Evolutionary conservation across 345 rosid species (phyloP), one percentile per base, ranked within the genome.

Genomic region (Balakata baccata): DNA sequence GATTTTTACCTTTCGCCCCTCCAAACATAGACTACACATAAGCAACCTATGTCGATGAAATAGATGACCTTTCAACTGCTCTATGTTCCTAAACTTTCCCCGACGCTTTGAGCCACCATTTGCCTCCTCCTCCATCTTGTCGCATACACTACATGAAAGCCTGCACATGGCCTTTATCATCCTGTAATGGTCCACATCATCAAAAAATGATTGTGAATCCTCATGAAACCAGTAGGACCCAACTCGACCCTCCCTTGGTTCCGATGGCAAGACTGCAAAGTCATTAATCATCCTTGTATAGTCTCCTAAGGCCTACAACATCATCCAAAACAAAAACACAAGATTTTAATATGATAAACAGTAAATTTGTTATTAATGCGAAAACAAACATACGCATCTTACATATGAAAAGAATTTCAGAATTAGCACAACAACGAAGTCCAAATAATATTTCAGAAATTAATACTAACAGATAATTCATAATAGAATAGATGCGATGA

Each of bases 141-240:
- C 99, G 70, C 99, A 96, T 18, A 80, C 89, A 77, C 88, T 87
- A 53, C 98, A 96, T 1, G 98, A 90, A 66, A 96, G 93, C 80
- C 88, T 90, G 80, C 99, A 96, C 99, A 93, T 96, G 11, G 96
- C 99, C 85, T 91, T 96, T 80, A 96, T 85, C 99, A 96, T 89
- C 85, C 81, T 90, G 82, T 96, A 96, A 52, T 96, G 97, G 73
- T 93, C 99, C 61, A 76, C 81, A 54, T 96, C 98, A 79, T 96
- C 97, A 76, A 96, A 96, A 81, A 90, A 91, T 11, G 93, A 87
- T 67, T 87, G 86, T 6, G 98, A 91, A 56, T 85, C 95, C 80
- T 91, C 97, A 73, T 96, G 97, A 75, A 88, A 96, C 92, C 91
- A 93, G 38, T 90, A 90, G 0, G 89, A 70, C 58, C 89, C 91